Base-by-base conservation (phyloP, 179 eudicot species). In the Beta macrorhiza region DNA sequence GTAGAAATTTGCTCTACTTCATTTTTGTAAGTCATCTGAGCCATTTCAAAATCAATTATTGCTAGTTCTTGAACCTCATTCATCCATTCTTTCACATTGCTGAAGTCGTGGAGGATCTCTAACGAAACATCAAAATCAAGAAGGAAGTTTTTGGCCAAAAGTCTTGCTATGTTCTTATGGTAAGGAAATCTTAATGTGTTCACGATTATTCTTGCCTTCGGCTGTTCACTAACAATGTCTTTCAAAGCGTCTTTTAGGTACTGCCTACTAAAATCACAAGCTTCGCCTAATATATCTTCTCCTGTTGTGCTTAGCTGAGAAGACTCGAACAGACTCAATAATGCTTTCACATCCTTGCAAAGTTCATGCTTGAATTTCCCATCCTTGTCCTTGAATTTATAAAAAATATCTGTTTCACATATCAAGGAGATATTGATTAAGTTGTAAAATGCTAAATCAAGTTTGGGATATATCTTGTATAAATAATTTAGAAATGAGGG, bases 301-400 rank as follows among this genome's bases (percentile, higher is more conserved):
- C 85, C 90, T 69, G 78, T 78, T 45, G 81, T 77, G 42, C 87
- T 80, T 62, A 93, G 63, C 11, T 88, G 87, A 12, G 92, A 81
- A 0, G 92, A 93, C 85, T 93, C 94, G 81, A 84, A 91, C 7
- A 92, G 78, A 55, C 86, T 88, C 80, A 91, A 64, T 58, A 92
- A 72, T 20, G 90, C 94, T 58, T 81, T 85, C 3, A 81, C 52
- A 76, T 93, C 90, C 61, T 71, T 71, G 32, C 76, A 70, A 37
- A 88, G 71, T 73, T 81, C 69, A 25, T 53, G 52, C 42, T 82
- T 82, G 29, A 91, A 88, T 25, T 68, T 80, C 78, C 89, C 90
- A 15, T 87, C 74, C 13, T 79, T 69, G 61, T 80, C 83, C 82
- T 64, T 86, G 85, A 91, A 93, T 55, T 72, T 83, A 13, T 55